Evolutionary conservation across 2,329 filamentous ascomycete species (phyloP), one percentile per base, ranked within the genome.

Genomic region (Fusarium tuaranense): DNA sequence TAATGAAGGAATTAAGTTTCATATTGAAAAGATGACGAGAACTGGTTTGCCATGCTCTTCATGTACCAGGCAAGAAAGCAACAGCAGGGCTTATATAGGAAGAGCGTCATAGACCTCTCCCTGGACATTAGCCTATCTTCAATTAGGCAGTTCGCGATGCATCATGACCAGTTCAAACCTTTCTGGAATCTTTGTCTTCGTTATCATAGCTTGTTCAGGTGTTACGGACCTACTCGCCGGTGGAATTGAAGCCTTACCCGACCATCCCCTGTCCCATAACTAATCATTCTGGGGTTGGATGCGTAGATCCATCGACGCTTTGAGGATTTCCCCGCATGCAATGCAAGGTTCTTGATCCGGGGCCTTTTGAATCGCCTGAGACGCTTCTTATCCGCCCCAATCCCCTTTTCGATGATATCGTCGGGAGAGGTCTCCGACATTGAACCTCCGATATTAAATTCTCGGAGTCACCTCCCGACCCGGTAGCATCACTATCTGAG

Each of bases 301-400:
- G 10, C n/a, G 63, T 65, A 65, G 63, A 65, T 65, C 63, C 27
- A 36, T 58, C 27, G 16, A 48, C 60, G 9, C 12, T 48, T 62
- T 30, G 3, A 55, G 32, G n/a, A n/a, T 27, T 59, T 58, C 63
- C 63, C 63, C 63, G 63, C 63, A 59, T 38, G 22, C 22, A 7
- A 20, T 59, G 51, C 63, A 65, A 41, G 63, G 63, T 58, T 65
- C 27, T 27, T 58, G 20, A 62, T 34, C 39, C 30, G 16, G 32
- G 60, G 46, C 20, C 14, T 39, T 46, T 48, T 51, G n/a, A 39
- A 65, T 60, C 63, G 48, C 22, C 18, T 7, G 63, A 65, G 53
- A 5, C 1, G 2, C 2, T 20, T 32, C 25, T 38, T 65, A 65
- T 51, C 53, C 63, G 63, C 57, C 36, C 57, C 57, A 59, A 59